phyloP scores from a whole-genome alignment of 345 rosid species.

The Arabidopsis suecica region DNA sequence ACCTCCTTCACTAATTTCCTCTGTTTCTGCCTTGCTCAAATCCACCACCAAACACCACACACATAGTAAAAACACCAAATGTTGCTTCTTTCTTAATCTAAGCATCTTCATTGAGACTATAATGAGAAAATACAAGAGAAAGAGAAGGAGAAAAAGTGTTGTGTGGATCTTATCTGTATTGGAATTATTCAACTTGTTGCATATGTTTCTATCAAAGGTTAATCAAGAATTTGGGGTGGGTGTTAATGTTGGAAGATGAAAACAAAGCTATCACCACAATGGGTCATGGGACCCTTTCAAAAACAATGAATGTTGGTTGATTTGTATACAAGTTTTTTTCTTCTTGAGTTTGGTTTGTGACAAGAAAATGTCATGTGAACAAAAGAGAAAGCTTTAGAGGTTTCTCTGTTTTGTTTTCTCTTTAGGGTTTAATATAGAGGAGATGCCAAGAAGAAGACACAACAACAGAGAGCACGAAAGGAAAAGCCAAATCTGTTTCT shows the following conservation, averaged over 20 bases:
- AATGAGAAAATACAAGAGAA: slow-evolving; percentile 11
- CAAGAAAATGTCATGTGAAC: slow-evolving; percentile 16
- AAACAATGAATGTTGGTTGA: slow-evolving; percentile 39
- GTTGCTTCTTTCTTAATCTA: slow-evolving; percentile 15
- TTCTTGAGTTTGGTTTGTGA: slow-evolving; percentile 23
- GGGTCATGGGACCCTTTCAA: slow-evolving; percentile 43
- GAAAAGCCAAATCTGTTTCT: slow-evolving; percentile 38
- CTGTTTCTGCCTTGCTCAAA: slow-evolving; percentile 54
- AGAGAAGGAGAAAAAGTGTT: slow-evolving; percentile 28
- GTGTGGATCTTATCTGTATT: slow-evolving; percentile 35
- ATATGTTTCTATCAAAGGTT: slow-evolving; percentile 24
- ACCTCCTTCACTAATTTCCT: slow-evolving; percentile 53
- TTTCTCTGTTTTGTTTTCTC: slow-evolving; percentile 29
- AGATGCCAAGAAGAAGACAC: slow-evolving; percentile 33
- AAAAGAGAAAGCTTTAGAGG: slow-evolving; percentile 18
- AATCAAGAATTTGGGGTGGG: slow-evolving; percentile 27
- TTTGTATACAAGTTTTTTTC: slow-evolving; percentile 12
- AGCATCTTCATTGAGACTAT: slow-evolving; percentile 30
- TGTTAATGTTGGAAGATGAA: slow-evolving; percentile 34
- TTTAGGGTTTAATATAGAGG: slow-evolving; percentile 33
- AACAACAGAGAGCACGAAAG: slow-evolving; percentile 34
- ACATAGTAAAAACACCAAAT: slow-evolving; percentile 47
- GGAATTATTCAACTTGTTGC: slow-evolving; percentile 29
- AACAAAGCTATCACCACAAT: slow-evolving; percentile 31
- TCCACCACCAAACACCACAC: slow-evolving; percentile 45